Evolutionary conservation across 2,329 filamentous ascomycete species (phyloP).

Genomic region (Ophioceras dolichostomum): DNA sequence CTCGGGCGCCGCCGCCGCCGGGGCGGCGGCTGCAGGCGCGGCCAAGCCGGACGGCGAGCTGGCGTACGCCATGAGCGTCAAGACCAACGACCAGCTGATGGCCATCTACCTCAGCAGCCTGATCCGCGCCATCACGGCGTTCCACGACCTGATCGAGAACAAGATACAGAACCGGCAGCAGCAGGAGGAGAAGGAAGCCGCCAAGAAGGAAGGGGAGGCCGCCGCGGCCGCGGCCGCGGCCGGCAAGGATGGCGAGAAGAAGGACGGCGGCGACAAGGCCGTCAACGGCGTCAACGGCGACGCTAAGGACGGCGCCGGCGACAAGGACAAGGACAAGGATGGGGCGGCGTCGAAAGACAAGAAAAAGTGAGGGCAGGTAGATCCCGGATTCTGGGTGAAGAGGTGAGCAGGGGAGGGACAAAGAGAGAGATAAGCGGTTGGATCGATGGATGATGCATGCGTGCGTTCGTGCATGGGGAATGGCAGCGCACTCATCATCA

Average conservation of each 20-base stretch:
- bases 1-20: constrained; percentile 42
- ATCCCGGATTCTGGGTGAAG: too few species aligned
- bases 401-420: too few species aligned
- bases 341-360: constrained; percentile 40
- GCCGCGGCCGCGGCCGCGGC: constrained; percentile 38
- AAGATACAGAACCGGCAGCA: constrained; percentile 99
- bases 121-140: constrained; percentile 95
- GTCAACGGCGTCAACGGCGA: constrained; percentile 26
- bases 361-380: constrained; percentile 39
- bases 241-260: constrained; percentile 44
- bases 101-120: constrained; percentile 93
- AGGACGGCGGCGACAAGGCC: constrained; percentile 30
- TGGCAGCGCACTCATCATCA: too few species aligned
- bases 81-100: constrained; percentile 99
- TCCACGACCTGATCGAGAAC: constrained; percentile 98
- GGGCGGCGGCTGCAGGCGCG: too few species aligned
- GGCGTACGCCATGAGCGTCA: constrained; percentile 93
- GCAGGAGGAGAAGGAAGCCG: constrained; percentile 83
- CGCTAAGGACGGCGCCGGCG: constrained; percentile 34
- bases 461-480: too few species aligned
- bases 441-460: too few species aligned
- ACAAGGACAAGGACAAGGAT: constrained; percentile 38
- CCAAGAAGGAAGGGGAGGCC: constrained; percentile 59
- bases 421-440: too few species aligned
- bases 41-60: constrained; percentile 72